A percentile compares a stretch with the other conserved stretches of the same genome.
These are phyloP conservation scores for Plasmopara muralis DNA, from an alignment of 352 stramenopile genomes.

Conservation along the genomic window DNA sequence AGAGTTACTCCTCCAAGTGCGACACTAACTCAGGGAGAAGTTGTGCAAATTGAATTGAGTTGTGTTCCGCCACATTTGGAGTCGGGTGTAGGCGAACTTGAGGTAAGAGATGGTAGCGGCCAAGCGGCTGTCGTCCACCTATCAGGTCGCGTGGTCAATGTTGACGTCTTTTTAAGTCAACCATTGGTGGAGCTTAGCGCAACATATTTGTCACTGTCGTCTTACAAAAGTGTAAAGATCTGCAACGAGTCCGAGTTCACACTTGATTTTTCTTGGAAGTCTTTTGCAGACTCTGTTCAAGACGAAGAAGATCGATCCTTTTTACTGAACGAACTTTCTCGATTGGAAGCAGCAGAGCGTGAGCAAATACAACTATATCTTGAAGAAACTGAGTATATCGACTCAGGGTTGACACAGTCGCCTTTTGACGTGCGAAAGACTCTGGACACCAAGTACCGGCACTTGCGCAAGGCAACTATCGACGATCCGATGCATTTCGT, in stretches of 20 bases:
- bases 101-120: slow-evolving; percentile 79
- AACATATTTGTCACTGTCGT: slow-evolving; percentile 90
- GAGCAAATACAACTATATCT: slow-evolving; percentile 62
- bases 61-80: slow-evolving; percentile 33
- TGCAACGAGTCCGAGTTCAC: slow-evolving; percentile 90
- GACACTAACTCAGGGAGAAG: slow-evolving; percentile 53
- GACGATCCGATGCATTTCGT: slow-evolving; percentile 93
- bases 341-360: slow-evolving; percentile 68
- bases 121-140: slow-evolving; percentile 69
- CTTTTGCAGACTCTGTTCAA: slow-evolving; percentile 60
- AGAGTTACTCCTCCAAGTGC: slow-evolving; percentile 52
- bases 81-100: slow-evolving; percentile 61
- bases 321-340: slow-evolving; percentile 76
- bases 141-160: slow-evolving; percentile 63
- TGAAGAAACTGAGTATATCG: slow-evolving; percentile 15
- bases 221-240: slow-evolving; percentile 87
- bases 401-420: slow-evolving; percentile 25
- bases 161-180: slow-evolving; percentile 89
- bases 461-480: slow-evolving; percentile 81
- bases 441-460: slow-evolving; percentile 88
- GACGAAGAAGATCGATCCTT: slow-evolving; percentile 81
- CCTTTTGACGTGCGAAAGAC: slow-evolving; percentile 55
- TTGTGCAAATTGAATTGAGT: slow-evolving; percentile 76
- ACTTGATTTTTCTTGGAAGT: slow-evolving; percentile 90
- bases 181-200: slow-evolving; percentile 76